These are phyloP conservation scores for Apiospora pterosperma DNA, from an alignment of 2,329 filamentous ascomycete genomes.

Conservation along the genomic window DNA sequence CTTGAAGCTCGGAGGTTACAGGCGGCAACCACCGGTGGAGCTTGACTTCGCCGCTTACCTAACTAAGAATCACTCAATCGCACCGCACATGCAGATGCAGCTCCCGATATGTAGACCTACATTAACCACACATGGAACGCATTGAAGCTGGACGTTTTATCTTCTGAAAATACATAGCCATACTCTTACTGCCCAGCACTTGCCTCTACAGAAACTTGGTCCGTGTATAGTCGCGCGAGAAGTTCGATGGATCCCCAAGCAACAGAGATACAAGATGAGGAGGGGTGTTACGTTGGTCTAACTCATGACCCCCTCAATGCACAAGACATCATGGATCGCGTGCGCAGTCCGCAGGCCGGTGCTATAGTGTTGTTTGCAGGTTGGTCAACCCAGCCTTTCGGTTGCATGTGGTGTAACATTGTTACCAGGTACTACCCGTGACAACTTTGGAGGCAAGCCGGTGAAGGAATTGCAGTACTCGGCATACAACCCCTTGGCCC, in stretches of 20 bases:
- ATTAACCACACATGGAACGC: background rate
- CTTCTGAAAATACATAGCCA: background rate
- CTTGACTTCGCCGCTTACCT: background rate
- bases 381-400: conserved; percentile 27
- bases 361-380: conserved; percentile 76
- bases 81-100: conserved; percentile 10
- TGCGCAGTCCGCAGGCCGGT: conserved; percentile 70
- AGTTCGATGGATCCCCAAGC: conserved; percentile 21
- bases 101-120: background rate
- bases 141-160: background rate
- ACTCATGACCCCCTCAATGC: conserved; percentile 60
- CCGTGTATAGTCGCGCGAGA: background rate
- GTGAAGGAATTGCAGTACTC: conserved; percentile 74
- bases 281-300: conserved; percentile 63
- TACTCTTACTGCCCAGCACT: too few species aligned
- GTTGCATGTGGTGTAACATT: conserved; percentile 8
- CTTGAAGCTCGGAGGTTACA: background rate
- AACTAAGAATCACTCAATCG: background rate
- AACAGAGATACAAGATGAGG: conserved; percentile 40
- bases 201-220: background rate
- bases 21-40: background rate
- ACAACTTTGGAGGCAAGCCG: conserved; percentile 68
- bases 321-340: conserved; percentile 56
- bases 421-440: conserved; percentile 66
- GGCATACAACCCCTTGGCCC: conserved; percentile 67